Percentiles rank a stretch among this genome's conserved stretches.
These are phyloP conservation scores for Pogostemon cablin DNA, from an alignment of 257 asterid genomes.

Conservation along the genomic window DNA sequence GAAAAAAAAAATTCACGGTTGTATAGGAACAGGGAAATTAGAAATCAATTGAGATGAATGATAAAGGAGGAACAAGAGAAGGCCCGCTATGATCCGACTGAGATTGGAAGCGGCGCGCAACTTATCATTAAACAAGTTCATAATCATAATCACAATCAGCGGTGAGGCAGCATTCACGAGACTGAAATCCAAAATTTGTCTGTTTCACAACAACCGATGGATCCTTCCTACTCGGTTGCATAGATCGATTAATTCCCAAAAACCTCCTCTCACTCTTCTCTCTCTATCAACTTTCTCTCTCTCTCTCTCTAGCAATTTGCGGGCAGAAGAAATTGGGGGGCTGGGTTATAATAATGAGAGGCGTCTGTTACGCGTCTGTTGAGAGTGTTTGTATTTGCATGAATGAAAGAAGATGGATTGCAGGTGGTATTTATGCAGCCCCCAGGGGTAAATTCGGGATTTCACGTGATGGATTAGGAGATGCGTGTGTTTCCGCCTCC, in stretches of 20 bases:
- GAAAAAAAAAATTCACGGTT: slow-evolving; percentile 42
- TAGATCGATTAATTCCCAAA: slow-evolving; percentile 47
- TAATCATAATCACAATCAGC: slow-evolving; percentile 52
- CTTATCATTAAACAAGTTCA: slow-evolving; percentile 82
- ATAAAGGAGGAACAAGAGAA: slow-evolving; percentile 76
- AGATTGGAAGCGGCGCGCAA: slow-evolving; percentile 73
- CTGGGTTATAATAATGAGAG: slow-evolving; percentile 6
- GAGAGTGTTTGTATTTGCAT: slow-evolving; percentile 32
- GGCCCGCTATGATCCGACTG: slow-evolving; percentile 94
- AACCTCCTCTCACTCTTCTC: neutral
- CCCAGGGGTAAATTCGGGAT: slow-evolving; percentile 29
- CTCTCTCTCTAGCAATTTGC: slow-evolving; percentile 8
- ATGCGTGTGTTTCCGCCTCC: slow-evolving; percentile 3
- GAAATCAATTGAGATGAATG: slow-evolving; percentile 88
- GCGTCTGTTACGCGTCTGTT: slow-evolving; percentile 21
- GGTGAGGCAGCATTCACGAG: slow-evolving; percentile 40
- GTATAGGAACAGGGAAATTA: slow-evolving; percentile 97
- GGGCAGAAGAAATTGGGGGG: slow-evolving; percentile 9
- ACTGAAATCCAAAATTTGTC: slow-evolving; percentile 27
- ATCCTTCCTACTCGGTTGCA: slow-evolving; percentile 64
- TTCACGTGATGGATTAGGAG: neutral
- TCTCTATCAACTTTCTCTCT: neutral
- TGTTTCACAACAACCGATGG: slow-evolving; percentile 45
- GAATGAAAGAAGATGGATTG: slow-evolving; percentile 15
- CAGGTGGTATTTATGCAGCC: neutral